Evolutionary conservation across 441 rosid species (phyloP), one percentile per base, ranked within the genome.

Genomic region (Eutrema salsugineum): DNA sequence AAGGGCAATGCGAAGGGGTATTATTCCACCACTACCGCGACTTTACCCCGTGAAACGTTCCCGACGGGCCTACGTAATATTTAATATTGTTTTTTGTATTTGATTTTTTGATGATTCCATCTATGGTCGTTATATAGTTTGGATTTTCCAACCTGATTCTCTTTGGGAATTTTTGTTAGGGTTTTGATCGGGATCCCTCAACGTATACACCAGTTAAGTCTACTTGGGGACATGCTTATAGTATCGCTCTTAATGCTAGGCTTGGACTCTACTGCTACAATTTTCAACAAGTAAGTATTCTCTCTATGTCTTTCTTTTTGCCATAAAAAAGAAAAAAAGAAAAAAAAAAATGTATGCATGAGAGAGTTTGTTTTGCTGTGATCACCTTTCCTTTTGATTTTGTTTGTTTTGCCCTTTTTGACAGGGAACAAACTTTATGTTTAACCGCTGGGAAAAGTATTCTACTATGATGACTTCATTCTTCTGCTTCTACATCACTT

Each of bases 181-280:
- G 33, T 1, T 30, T 69, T 35, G 73, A 70, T 70, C 2, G 4
- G 47, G 1, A 19, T 20, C 7, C 6, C 33, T 5, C 33, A 28
- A 0, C n/a, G 27, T 22, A 2, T 22, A 22, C 3, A 32, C 6
- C 2, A 11, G 8, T 44, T 43, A 35, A 1, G 47, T 7, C 73
- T 35, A 3, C 2, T 4, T 35, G 30, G 55, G 3, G 44, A 11
- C 5, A 6, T 44, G 0, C 10, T 6, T 69, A 69, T 46, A 19
- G 20, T 10, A 1, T 58, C 11, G 47, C 17, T 3, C 73, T 69
- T 27, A 47, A 11, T 9, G 19, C 2, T 69, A 69, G 19, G 22
- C 49, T 58, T 38, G 66, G 66, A 47, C 58, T 58, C 28, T 9
- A 59, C n/a, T 69, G 66, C 58, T 22, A 69, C 73, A 69, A 59